Evolutionary conservation across 495 filamentous ascomycete species (phyloP), one percentile per base, ranked within the genome.

Genomic region (Schizothecium vesticola): DNA sequence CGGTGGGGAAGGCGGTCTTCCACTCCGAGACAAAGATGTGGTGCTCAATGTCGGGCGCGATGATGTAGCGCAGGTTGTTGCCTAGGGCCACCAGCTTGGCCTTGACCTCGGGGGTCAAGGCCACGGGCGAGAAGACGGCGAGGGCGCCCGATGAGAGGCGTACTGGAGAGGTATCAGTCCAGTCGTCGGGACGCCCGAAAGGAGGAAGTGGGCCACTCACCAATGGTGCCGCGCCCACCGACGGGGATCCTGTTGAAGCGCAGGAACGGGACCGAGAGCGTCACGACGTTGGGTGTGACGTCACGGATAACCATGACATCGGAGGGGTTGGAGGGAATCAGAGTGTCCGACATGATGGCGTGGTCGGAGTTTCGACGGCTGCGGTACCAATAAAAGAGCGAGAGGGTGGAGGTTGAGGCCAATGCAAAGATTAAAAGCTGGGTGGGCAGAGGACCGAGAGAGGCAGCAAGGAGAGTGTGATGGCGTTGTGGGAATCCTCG

Each of bases 91-190:
- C 72, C 55, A 97, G 80, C 56, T 86, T 90, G 62, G 85, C 80
- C 67, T 85, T 86, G n/a, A 93, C 89, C 67, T 92, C 89, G 3
- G 88, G 83, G 0, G 94, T 97, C 28, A 97, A 86, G 19, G 86
- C 88, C 28, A 93, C 89, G 29, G 95, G 95, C 3, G 93, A 97
- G 85, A 97, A 97, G 71, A 99, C 90, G 66, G 92, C 93, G 59
- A 99, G 85, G 43, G 85, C 81, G 63, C 92, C 92, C 10, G 88
- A 86, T 56, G 84, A 81, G 70, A 99, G 87, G 63, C 87, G 88
- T 72, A 97, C 92, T 93, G 72, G 55, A 16, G 23, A n/a, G 61
- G 36, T 71, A n/a, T n/a, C n/a, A n/a, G n/a, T n/a, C n/a, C 63
- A 58, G 29, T 56, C 19, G 21, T 11, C 33, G 62, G 87, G 73